Evolutionary conservation across 192 early-diverging fungal genomes (phyloP).

Genomic region (Coemansia sp.): DNA sequence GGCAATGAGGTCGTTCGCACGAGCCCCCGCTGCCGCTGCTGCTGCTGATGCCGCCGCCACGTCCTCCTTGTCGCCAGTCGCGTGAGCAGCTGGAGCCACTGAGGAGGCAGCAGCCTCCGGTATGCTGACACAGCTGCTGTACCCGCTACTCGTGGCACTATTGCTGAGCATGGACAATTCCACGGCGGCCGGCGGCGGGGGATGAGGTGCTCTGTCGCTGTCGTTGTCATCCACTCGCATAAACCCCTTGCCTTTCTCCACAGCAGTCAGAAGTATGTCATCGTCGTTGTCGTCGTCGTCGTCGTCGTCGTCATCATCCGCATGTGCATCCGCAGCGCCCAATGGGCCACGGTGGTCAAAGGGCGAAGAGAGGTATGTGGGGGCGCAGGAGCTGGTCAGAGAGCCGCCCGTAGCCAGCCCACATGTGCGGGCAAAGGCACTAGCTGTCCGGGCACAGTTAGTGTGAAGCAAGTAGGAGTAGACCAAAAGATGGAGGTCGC

Average conservation of each 20-base stretch:
- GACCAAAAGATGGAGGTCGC: conserved; percentile 38
- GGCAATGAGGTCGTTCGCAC: conserved; percentile 39
- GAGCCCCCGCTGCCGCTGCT: background rate
- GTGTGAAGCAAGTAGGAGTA: conserved; percentile 50
- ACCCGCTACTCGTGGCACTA: background rate
- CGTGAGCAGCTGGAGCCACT: background rate
- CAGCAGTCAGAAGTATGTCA: background rate
- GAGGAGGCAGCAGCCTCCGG: background rate
- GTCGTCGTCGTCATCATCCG: too few relatives aligned
- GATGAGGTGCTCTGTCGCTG: background rate
- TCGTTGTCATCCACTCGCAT: background rate
- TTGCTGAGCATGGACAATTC: background rate
- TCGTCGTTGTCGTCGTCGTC: too few relatives aligned
- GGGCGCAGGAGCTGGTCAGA: conserved; percentile 11
- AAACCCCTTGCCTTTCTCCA: conserved; percentile 1
- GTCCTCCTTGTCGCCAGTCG: background rate
- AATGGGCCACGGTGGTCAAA: background rate
- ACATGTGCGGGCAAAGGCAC: conserved; percentile 43
- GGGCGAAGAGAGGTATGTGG: conserved; percentile 21
- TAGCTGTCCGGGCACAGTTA: conserved; percentile 43
- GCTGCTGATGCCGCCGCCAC: too few relatives aligned
- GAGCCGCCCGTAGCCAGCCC: conserved; percentile 30
- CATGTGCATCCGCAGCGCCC: background rate
- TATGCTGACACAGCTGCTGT: conserved; percentile 3
- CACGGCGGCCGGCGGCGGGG: background rate